Evolutionary conservation across 2,329 filamentous ascomycete genomes (phyloP).

Genomic region (Dactylonectria estremocensis): DNA sequence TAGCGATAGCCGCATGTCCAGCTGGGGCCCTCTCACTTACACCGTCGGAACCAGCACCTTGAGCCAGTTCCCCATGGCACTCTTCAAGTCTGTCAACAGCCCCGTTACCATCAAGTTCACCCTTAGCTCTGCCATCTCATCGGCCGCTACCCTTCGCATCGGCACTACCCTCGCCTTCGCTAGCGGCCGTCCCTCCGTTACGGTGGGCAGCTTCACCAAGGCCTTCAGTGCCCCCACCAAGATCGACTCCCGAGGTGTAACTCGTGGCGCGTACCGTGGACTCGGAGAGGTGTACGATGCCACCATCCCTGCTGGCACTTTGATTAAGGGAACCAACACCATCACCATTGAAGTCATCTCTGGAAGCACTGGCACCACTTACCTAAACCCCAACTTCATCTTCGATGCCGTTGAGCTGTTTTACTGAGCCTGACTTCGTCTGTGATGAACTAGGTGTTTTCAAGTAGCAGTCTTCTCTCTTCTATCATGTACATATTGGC

Average conservation of each 20-base stretch:
- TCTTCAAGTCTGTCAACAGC: conserved; percentile 73
- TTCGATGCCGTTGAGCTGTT: conserved; percentile 50
- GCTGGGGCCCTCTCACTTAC: conserved; percentile 73
- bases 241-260: conserved; percentile 76
- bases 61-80: conserved; percentile 75
- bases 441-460: not conserved
- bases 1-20: conserved; percentile 74
- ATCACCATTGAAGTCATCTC: conserved; percentile 73
- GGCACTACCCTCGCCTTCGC: conserved; percentile 76
- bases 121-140: conserved; percentile 62
- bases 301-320: conserved; percentile 70
- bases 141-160: conserved; percentile 73
- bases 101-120: conserved; percentile 74
- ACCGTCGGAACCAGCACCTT: conserved; percentile 70
- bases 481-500: conserved; percentile 43
- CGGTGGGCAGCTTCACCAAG: conserved; percentile 69
- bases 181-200: conserved; percentile 70
- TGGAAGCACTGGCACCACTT: conserved; percentile 69
- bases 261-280: conserved; percentile 76
- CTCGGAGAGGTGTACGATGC: conserved; percentile 76
- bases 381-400: conserved; percentile 70
- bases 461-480: not conserved
- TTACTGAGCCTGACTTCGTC: conserved; percentile 31
- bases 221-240: conserved; percentile 68
- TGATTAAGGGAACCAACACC: conserved; percentile 74